Base-by-base conservation (phyloP, 192 early-diverging fungal genomes). In the Cladochytrium replicatum region DNA sequence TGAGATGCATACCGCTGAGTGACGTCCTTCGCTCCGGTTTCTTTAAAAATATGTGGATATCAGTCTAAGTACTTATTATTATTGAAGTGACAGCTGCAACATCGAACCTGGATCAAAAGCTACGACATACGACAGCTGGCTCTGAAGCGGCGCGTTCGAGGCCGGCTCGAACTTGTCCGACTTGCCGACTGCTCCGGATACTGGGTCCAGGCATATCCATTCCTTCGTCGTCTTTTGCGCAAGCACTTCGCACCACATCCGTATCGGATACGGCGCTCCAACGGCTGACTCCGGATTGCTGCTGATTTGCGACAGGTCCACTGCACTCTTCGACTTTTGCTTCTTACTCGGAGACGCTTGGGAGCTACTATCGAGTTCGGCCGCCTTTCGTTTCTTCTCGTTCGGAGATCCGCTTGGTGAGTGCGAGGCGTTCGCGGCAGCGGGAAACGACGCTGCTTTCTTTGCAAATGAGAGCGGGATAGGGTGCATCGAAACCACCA, bases 401-500 rank as follows among this genome's bases (percentile, higher is more conserved):
- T 29, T 13, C 41, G 48, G 8, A 41, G 17, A 0, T 39, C 52
- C 15, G 23, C 29, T 27, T 25, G 28, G 15, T 11, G 45, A 8
- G 8, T 41, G 17, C 7, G 29, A n/a, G 21, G 32, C 43, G 29
- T 29, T 0, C 3, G 9, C 15, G 1, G 4, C 28, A 21, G 4
- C 32, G 15, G 49, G 8, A n/a, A n/a, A n/a, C n/a, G 28, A 4
- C 11, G 38, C 21, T 32, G 52, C 43, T 6, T 51, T 34, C 27
- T 59, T 61, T 1, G 74, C 38, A 9, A 83, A 46, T 9, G 73
- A 78, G 31, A 85, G 72, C 6, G 86, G 66, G 0, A 80, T 51
- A 1, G 83, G 75, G 31, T 83, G 78, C 4, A 88, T 38, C 3
- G 83, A 83, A 32, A 67, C 77, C 15, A 87, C 58, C 7, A 88